Conservation (phyloP, 306 rosid genomes). For the Quercus alba region DNA sequence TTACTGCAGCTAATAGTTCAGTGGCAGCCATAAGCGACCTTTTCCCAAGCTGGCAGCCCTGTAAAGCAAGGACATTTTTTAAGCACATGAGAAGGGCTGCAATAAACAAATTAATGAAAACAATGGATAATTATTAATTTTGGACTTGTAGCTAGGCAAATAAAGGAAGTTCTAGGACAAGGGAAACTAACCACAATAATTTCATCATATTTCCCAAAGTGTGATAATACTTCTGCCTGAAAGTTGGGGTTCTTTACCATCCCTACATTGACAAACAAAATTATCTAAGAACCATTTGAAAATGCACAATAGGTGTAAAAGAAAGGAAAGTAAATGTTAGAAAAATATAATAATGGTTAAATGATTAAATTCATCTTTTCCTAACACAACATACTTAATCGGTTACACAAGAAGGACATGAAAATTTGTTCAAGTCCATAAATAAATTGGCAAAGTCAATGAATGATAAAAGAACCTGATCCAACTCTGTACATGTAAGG, state of each 20-base stretch:
- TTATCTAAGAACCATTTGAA: not conserved
- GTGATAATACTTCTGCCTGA: conserved; percentile 46
- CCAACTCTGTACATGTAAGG: conserved; percentile 76
- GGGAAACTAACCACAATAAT: conserved; percentile 68
- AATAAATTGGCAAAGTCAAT: not conserved
- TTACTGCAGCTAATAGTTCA: conserved; percentile 71
- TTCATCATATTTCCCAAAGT: conserved; percentile 69
- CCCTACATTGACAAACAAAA: conserved; percentile 38
- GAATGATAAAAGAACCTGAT: conserved; percentile 48
- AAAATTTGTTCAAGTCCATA: not conserved
- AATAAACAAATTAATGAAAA: too few species aligned
- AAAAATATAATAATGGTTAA: too few species aligned
- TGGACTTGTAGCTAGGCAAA: not conserved
- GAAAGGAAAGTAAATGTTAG: too few species aligned
- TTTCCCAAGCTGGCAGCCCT: conserved; percentile 83
- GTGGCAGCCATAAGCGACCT: conserved; percentile 81
- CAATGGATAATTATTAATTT: not conserved
- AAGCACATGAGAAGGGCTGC: not conserved
- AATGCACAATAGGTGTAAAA: not conserved
- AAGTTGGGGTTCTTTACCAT: conserved; percentile 69
- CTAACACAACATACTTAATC: not conserved
- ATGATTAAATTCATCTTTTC: too few species aligned
- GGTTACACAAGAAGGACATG: not conserved
- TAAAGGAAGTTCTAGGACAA: not conserved
- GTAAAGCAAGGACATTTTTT: conserved; percentile 6